Conservation (phyloP, 805 yeast species). For the Metschnikowia lachancei region DNA sequence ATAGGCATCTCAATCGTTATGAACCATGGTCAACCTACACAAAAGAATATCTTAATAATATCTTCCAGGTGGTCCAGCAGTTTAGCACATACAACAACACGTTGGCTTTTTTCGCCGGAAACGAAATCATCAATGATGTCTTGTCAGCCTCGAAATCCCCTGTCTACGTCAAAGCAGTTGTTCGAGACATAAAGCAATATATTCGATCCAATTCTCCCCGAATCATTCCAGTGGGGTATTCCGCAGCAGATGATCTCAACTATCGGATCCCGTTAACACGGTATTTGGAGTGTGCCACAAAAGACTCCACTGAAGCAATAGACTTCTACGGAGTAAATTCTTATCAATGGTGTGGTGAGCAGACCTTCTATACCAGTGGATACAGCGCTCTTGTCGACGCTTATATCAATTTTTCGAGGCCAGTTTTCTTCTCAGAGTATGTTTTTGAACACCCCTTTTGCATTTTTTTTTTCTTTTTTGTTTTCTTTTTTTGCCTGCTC, state of each 20-base stretch:
- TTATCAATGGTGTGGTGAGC: slow-evolving; percentile 86
- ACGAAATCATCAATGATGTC: slow-evolving; percentile 82
- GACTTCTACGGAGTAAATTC: slow-evolving; percentile 84
- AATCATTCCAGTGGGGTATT: slow-evolving; percentile 84
- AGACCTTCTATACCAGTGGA: slow-evolving; percentile 78
- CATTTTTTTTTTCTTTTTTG: neutral
- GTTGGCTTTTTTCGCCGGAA: slow-evolving; percentile 87
- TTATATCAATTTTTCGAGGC: slow-evolving; percentile 64
- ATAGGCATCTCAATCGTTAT: slow-evolving; percentile 80
- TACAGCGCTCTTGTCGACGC: slow-evolving; percentile 61
- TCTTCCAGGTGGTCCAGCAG: slow-evolving; percentile 75
- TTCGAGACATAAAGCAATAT: slow-evolving; percentile 78
- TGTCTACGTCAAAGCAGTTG: slow-evolving; percentile 68
- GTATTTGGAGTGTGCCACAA: slow-evolving; percentile 73
- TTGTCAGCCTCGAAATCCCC: slow-evolving; percentile 70
- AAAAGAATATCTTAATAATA: slow-evolving; percentile 64
- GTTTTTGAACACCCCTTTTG: too few relatives aligned
- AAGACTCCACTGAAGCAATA: slow-evolving; percentile 49
- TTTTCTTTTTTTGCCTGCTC: neutral
- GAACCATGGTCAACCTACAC: slow-evolving; percentile 93
- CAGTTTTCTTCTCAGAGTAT: slow-evolving; percentile 85
- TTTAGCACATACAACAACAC: slow-evolving; percentile 86
- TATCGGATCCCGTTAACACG: slow-evolving; percentile 75
- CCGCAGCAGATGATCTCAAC: slow-evolving; percentile 89
- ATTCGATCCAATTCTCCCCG: slow-evolving; percentile 59